Conservation (phyloP, 208 protist species). For the Trypanosoma scelopori region DNA sequence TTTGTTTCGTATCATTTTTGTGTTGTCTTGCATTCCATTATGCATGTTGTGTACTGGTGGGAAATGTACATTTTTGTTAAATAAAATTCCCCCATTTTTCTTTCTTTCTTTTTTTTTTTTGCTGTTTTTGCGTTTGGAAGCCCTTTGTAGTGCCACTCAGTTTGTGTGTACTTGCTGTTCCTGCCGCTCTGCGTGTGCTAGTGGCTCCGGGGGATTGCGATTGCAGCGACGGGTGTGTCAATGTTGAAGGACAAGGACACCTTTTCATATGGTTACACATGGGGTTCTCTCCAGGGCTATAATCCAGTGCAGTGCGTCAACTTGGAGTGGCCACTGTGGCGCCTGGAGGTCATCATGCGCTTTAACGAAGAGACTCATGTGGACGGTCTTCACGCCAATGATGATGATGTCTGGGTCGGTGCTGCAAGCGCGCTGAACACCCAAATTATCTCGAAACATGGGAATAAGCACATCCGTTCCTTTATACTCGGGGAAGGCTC, state of each 20-base stretch:
- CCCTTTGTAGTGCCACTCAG: neutral
- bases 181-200: neutral
- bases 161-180: neutral
- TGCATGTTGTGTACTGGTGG: neutral
- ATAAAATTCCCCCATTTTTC: no score
- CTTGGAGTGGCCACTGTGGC: slow-evolving; percentile 94
- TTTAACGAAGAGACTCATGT: slow-evolving; percentile 63
- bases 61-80: no score
- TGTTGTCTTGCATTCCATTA: no score
- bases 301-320: slow-evolving; percentile 75
- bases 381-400: slow-evolving; percentile 64
- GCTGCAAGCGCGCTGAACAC: slow-evolving; percentile 79
- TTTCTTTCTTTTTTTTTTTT: slow-evolving; percentile 24
- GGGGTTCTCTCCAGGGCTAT: slow-evolving; percentile 78
- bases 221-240: neutral
- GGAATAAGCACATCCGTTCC: slow-evolving; percentile 81
- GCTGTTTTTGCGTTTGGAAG: neutral
- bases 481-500: no score
- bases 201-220: neutral
- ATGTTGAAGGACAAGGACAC: slow-evolving; percentile 68
- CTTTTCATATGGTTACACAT: slow-evolving; percentile 89
- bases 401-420: slow-evolving; percentile 63
- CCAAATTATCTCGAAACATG: slow-evolving; percentile 82
- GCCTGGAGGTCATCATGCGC: slow-evolving; percentile 85
- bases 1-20: neutral